Evolutionary conservation across 208 protist genomes (phyloP).

Genomic region (Porcisia deanei): DNA sequence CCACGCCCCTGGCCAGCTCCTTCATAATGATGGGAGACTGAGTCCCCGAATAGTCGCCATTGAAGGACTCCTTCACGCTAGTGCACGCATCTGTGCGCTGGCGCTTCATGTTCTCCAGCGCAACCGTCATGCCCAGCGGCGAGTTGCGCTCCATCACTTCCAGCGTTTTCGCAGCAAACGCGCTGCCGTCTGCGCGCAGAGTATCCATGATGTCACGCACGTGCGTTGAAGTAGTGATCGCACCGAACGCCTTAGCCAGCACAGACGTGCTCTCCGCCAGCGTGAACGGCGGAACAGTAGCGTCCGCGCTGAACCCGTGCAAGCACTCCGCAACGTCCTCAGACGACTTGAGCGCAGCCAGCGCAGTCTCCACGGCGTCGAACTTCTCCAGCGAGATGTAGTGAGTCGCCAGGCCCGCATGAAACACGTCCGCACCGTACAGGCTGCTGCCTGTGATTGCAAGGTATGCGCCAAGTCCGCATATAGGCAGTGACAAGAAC

Average conservation of each 20-base stretch:
- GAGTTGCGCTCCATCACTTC: constrained; percentile 44
- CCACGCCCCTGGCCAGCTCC: constrained; percentile 55
- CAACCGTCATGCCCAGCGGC: constrained; percentile 51
- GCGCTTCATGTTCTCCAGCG: constrained; percentile 47
- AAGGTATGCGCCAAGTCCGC: constrained; percentile 69
- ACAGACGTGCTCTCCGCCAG: constrained; percentile 33
- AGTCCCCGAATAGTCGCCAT: constrained; percentile 38
- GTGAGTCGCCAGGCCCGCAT: constrained; percentile 77
- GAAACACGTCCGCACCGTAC: constrained; percentile 68
- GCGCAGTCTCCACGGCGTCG: constrained; percentile 31
- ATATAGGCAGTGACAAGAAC: constrained; percentile 51
- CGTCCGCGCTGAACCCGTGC: constrained; percentile 25
- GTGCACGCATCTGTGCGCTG: constrained; percentile 10
- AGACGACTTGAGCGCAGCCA: constrained; percentile 25
- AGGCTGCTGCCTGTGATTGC: constrained; percentile 78
- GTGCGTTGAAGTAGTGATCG: constrained; percentile 30
- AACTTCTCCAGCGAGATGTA: constrained; percentile 48
- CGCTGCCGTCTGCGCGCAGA: constrained; percentile 36
- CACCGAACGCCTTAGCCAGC: constrained; percentile 41
- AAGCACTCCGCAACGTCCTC: constrained; percentile 38
- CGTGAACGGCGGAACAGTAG: constrained; percentile 44
- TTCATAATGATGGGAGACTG: constrained; percentile 3
- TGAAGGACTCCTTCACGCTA: constrained; percentile 15
- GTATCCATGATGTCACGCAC: constrained; percentile 45
- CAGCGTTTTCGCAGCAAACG: constrained; percentile 43